Conservation (phyloP, 2,329 filamentous ascomycete species). For the Gliomastix tumulicola region DNA sequence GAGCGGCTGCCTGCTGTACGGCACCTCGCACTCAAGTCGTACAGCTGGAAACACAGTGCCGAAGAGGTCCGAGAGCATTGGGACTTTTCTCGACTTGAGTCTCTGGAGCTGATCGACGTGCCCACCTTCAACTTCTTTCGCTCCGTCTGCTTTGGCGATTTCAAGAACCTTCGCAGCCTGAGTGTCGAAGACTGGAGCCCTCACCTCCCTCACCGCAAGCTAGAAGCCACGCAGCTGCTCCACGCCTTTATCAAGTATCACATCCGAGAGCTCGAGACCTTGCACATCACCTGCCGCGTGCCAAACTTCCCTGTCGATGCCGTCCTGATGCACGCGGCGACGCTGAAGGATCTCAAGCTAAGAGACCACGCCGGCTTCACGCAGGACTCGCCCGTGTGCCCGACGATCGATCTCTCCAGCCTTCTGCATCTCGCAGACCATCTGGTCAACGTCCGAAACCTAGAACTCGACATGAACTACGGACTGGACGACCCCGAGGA, state of each 20-base stretch:
- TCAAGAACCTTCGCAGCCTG: conserved; percentile 27
- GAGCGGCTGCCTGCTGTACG: conserved; percentile 35
- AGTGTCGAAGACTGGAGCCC: conserved; percentile 37
- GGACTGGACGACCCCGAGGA: conserved; percentile 20
- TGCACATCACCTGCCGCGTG: conserved; percentile 35
- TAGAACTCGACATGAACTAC: conserved; percentile 42
- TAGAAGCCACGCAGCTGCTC: conserved; percentile 30
- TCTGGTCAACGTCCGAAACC: conserved; percentile 24
- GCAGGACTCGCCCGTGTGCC: conserved; percentile 32
- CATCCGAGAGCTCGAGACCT: conserved; percentile 24
- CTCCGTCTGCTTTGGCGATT: conserved; percentile 27
- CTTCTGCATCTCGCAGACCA: conserved; percentile 21
- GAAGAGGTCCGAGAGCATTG: conserved; percentile 32
- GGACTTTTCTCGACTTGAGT: conserved; percentile 35
- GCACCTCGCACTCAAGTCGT: conserved; percentile 34
- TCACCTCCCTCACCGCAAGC: conserved; percentile 25
- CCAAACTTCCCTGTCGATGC: conserved; percentile 29
- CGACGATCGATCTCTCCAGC: conserved; percentile 27
- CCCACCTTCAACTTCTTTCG: conserved; percentile 35
- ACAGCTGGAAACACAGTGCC: conserved; percentile 38
- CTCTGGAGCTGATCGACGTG: conserved; percentile 33
- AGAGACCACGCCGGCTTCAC: conserved; percentile 38
- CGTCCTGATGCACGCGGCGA: conserved; percentile 26
- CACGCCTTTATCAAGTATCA: conserved; percentile 27
- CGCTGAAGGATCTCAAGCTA: conserved; percentile 30